A percentile compares a stretch with the other conserved stretches of the same genome.
Conservation (phyloP, 768 basidiomycete genomes). For the Pseudohyphozyma bogoriensis region DNA sequence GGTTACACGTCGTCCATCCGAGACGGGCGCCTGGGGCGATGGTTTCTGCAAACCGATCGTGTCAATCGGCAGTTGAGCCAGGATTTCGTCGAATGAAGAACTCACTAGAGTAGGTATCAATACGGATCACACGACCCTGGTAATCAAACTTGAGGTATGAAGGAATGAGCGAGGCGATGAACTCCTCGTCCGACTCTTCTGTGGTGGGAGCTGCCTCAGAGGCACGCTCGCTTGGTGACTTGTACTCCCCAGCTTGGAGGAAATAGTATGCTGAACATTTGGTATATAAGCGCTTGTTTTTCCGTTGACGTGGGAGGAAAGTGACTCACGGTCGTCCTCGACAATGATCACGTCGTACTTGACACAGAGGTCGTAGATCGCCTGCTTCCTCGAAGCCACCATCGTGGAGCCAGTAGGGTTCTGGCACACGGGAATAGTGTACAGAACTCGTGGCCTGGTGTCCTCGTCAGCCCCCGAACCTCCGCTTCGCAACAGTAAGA, state of each 20-base stretch:
- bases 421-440: slow-evolving; percentile 55
- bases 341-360: slow-evolving; percentile 70
- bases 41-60: too few species aligned
- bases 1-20: slow-evolving; percentile 47
- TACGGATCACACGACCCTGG: slow-evolving; percentile 70
- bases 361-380: slow-evolving; percentile 70
- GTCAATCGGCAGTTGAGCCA: too few species aligned
- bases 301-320: background rate
- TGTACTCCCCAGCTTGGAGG: slow-evolving; percentile 54
- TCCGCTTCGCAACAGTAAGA: background rate
- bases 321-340: slow-evolving; percentile 56
- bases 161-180: slow-evolving; percentile 30
- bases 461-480: background rate
- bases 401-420: slow-evolving; percentile 73
- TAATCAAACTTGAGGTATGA: slow-evolving; percentile 52
- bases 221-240: slow-evolving; percentile 37
- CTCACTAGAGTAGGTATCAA: slow-evolving; percentile 74
- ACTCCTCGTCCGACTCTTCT: slow-evolving; percentile 40
- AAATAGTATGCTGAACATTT: slow-evolving; percentile 56
- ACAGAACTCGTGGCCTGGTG: background rate
- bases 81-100: too few species aligned
- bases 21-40: slow-evolving; percentile 66
- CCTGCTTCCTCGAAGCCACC: slow-evolving; percentile 55
- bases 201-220: slow-evolving; percentile 20
- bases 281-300: too few species aligned